Evolutionary conservation across 208 protist species (phyloP), one percentile per base, ranked within the genome.

Genomic region (Trypanosoma melophagium): DNA sequence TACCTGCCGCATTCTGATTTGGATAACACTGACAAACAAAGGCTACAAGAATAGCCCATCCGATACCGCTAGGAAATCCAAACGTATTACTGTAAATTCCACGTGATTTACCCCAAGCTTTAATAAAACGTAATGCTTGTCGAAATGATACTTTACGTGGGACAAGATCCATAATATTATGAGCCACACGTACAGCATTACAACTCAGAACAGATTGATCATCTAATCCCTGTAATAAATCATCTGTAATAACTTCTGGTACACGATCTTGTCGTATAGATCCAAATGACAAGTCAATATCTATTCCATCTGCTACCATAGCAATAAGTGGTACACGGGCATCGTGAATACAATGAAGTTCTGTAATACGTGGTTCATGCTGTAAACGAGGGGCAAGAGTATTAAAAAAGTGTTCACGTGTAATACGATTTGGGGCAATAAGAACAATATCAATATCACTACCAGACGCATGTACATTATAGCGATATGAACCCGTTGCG

Each of bases 381-480:
- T 84, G 74, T 38, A 99, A 76, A 7, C 84, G 76, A 8, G 91
- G 83, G 17, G 84, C 76, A 9, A 99, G 76, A 17, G 79, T 89
- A 50, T 80, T 77, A 80, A 99, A 99, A 69, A 99, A 99, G 63
- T 98, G 87, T 21, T 94, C 82, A 42, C 90, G 85, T 8, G 86
- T 96, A 53, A 99, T 89, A 44, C 94, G 85, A 41, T 83, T 86
- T 0, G 98, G 98, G 0, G 84, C 92, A 55, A 99, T 94, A 40
- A 97, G 81, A 21, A 97, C 87, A 78, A 98, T 98, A 79, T 99
- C 98, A 64, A 99, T 98, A 96, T 99, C 98, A 35, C 89, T 97
- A 17, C 94, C 96, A 0, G 86, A 85, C 10, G 87, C 94, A 83
- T 99, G 95, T 9, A 99, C 97, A 66, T 98, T 98, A 56, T 99